Evolutionary conservation across 1,284 basidiomycete species (phyloP), one percentile per base, ranked within the genome.

Genomic region (Malassezia psittaci): DNA sequence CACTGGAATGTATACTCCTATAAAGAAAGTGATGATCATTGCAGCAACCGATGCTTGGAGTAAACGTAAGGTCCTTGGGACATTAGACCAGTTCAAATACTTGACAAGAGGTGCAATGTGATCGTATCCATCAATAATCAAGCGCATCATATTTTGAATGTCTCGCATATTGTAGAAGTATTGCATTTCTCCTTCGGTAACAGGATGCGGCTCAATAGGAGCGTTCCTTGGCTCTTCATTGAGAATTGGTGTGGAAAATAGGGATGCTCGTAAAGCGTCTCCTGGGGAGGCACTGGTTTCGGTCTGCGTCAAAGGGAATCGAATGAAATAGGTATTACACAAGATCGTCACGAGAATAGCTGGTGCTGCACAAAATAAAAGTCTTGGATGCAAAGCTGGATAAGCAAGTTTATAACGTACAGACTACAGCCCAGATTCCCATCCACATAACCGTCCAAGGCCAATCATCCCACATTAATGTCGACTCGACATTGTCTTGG

Each of bases 111-210:
- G 68, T 0, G 65, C 59, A n/a, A 70, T 61, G 34, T 64, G 52
- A 43, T 71, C 68, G 52, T 75, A 74, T 41, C 61, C 68, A 37
- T 72, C 68, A 35, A 71, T 69, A 39, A 74, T 61, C 57, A 73
- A 64, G 13, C 61, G 57, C 72, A 74, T 74, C 72, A 73, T 73
- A 60, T 74, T 74, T 52, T 74, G 72, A 18, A 74, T 73, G 57
- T 74, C 70, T n/a, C 72, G 58, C 52, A 74, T 58, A 34, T 74
- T 72, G 41, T 72, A 61, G 48, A 66, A 69, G 57, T 70, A 74
- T 29, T 67, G 61, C 48, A 72, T 56, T 13, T 66, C 69, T 10
- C 68, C 69, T 46, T 74, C 72, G 43, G 65, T 59, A 10, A 71
- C 69, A 5, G 69, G 70, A 12, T 67, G 65, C 13, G 72, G 65